Base-by-base conservation (phyloP, 768 basidiomycete genomes). In the Trametes cubensis region DNA sequence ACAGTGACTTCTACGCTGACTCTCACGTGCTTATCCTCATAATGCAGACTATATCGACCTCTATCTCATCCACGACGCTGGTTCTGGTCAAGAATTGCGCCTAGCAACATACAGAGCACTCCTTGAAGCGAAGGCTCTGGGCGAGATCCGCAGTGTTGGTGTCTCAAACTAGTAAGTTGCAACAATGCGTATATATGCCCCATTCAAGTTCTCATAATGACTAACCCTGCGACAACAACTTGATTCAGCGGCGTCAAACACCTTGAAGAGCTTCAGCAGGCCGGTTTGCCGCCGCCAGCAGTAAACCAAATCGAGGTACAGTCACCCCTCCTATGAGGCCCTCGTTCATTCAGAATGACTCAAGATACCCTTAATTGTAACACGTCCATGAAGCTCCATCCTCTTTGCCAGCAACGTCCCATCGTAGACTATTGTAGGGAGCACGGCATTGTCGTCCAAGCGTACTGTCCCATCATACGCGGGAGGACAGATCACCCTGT, bases 281-380 rank as follows among this genome's bases (percentile, higher is more conserved):
- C 84, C 0, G 88, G 88, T 6, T 77, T 83, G 54, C 83, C 83
- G 59, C 73, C 79, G 67, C 92, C 92, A 15, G 75, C 85, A 13
- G 85, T 94, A 50, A 93, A 94, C 69, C 92, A 94, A 70, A 85
- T 94, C 60, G 91, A 94, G 81, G 92, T 85, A 70, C 28, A 74
- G 34, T 10, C 10, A 34, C 11, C 2, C 10, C 10, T 11, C 6
- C 34, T 11, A 10, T 11, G 5, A 34, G 6, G 6, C 10, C 34
- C 10, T 34, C 34, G 5, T 11, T 11, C 34, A 2, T 34, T 34
- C 4, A 30, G 28, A 30, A 34, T 13, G n/a, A 15, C 38, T 62
- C n/a, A 28, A 28, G 25, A 7, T 30, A n/a, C 6, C 14, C 15
- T 54, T 17, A 7, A 17, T 20, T n/a, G 5, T 11, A 18, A 14